phyloP scores from a whole-genome alignment of 2,329 filamentous ascomycete genomes.

The Monosporascus sp. region DNA sequence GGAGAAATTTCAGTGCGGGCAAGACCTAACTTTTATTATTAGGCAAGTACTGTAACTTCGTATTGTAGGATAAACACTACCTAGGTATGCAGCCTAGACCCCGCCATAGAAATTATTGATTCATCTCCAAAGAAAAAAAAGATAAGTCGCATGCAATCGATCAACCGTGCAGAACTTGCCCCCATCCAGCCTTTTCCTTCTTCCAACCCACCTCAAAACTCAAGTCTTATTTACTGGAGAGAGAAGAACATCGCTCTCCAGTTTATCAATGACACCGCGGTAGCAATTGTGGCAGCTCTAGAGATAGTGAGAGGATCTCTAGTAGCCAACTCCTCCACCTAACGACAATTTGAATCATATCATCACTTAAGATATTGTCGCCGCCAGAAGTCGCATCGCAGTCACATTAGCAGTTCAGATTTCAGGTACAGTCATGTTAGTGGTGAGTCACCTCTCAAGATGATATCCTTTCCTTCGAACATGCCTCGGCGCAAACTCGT shows the following conservation, averaged over 20 bases:
- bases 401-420: not conserved
- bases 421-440: conserved; percentile 20
- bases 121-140: too few relatives aligned
- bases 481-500: too few relatives aligned
- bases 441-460: conserved; percentile 22
- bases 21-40: too few relatives aligned
- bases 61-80: too few relatives aligned
- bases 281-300: conserved; percentile 70
- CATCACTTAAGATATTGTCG: conserved; percentile 3
- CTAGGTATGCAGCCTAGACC: too few relatives aligned
- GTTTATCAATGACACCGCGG: conserved; percentile 53
- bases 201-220: too few relatives aligned
- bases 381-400: not conserved
- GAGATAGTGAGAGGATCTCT: conserved; percentile 75
- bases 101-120: too few relatives aligned
- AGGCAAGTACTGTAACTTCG: too few relatives aligned
- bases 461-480: not conserved
- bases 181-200: too few relatives aligned
- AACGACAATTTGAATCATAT: conserved; percentile 11
- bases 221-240: not conserved
- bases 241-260: conserved; percentile 1
- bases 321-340: conserved; percentile 55
- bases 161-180: too few relatives aligned
- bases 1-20: too few relatives aligned
- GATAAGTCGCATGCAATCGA: too few relatives aligned